Evolutionary conservation across 2,329 filamentous ascomycete genomes (phyloP), one percentile per base, ranked within the genome.

Genomic region (Aureobasidium sp.): DNA sequence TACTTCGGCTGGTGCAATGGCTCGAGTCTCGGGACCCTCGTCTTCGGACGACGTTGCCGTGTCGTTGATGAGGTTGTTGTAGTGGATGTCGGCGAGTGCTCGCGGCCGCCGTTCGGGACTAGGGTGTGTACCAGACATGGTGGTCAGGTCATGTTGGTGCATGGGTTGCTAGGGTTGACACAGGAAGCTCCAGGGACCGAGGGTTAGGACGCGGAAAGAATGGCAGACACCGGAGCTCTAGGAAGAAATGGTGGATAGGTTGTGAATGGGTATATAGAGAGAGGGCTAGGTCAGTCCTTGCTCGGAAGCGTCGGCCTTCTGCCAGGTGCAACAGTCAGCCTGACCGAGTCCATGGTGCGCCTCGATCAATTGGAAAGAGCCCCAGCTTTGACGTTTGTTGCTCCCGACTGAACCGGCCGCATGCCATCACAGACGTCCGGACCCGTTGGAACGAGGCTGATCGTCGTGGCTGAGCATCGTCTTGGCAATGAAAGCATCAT

Each of bases 21-120:
- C 71, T 67, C 59, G 71, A 61, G 41, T 48, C 12, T 65, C 65
- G 5, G 70, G 71, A 51, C 64, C 69, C 55, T 79, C 72, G 49
- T 74, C 77, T 29, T 79, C 78, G 57, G 77, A 79, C 6, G 77
- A 77, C n/a, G 76, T 76, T 20, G 64, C 70, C n/a, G 58, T 64
- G 59, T 72, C 69, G 60, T 74, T 71, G 51, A 74, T 64, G 22
- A 78, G 69, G 41, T 71, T 71, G 37, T 76, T 74, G 69, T 75
- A 76, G 42, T 75, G 72, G 25, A 78, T 73, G 36, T 75, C 71
- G 61, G 72, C 74, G 62, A 79, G 72, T 22, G 77, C 76, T 68
- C 75, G 67, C n/a, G 65, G 65, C 8, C 48, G 56, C 11, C 60
- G 59, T 55, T 53, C 25, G 37, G 51, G 36, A 20, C 51, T 41